Evolutionary conservation across 2,329 filamentous ascomycete species (phyloP).

Genomic region (Thielaviopsis ethacetica): DNA sequence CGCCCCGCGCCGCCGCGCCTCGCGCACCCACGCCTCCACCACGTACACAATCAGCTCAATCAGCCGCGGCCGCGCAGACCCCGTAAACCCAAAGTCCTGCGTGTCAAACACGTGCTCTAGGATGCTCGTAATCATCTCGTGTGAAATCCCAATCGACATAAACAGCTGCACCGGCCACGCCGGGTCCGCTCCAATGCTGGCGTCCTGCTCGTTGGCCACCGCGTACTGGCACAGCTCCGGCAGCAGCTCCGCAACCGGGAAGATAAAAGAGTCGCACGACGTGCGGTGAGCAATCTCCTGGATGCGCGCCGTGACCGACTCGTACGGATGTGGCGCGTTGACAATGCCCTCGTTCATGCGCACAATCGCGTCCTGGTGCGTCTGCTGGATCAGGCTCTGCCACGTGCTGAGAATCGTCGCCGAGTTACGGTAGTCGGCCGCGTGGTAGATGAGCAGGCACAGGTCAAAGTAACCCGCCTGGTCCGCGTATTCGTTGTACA

Average conservation of each 20-base stretch:
- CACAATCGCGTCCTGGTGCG: constrained; percentile 40
- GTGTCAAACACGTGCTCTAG: constrained; percentile 41
- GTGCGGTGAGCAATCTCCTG: constrained; percentile 49
- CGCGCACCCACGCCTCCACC: constrained; percentile 32
- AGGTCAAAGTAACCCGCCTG: constrained; percentile 87
- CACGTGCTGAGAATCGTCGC: constrained; percentile 74
- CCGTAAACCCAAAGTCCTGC: constrained; percentile 42
- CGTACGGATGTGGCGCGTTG: constrained; percentile 44
- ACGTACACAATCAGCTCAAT: constrained; percentile 38
- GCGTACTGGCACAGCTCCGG: constrained; percentile 48
- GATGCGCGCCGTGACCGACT: constrained; percentile 48
- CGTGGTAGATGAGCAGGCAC: constrained; percentile 80
- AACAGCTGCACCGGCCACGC: constrained; percentile 42
- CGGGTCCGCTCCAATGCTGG: constrained; percentile 38
- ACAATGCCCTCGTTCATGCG: constrained; percentile 14
- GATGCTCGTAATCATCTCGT: constrained; percentile 38
- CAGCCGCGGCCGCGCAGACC: constrained; percentile 30
- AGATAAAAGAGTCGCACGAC: constrained; percentile 48
- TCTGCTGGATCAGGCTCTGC: constrained; percentile 61
- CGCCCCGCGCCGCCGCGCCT: constrained; percentile 27
- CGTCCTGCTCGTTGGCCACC: constrained; percentile 40
- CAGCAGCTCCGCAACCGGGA: constrained; percentile 44
- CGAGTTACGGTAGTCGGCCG: constrained; percentile 77
- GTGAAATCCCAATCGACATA: constrained; percentile 37
- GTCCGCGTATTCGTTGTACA: constrained; percentile 89